Conservation (phyloP, 139 green algal genomes). For the Haematococcus lacustris region DNA sequence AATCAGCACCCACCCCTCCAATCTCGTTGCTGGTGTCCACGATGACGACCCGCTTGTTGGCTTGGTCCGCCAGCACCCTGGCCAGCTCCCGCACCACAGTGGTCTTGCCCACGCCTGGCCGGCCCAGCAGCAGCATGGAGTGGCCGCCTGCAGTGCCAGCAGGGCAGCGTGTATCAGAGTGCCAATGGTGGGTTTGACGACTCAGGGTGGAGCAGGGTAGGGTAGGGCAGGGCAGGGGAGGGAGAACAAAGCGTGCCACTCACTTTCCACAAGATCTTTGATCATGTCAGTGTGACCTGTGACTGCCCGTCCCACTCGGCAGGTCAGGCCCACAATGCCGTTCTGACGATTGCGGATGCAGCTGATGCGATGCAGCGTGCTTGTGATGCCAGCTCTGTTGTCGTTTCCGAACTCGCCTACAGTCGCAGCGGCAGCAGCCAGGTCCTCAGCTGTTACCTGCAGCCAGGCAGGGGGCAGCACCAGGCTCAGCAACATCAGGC, state of each 20-base stretch:
- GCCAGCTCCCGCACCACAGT: constrained; percentile 89
- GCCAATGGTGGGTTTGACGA: too few relatives aligned
- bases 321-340: constrained; percentile 86
- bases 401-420: constrained; percentile 75
- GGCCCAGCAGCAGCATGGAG: constrained; percentile 78
- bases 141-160: neutral
- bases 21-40: constrained; percentile 96
- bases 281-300: constrained; percentile 93
- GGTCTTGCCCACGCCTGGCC: constrained; percentile 91
- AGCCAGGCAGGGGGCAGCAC: too few relatives aligned
- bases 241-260: constrained; percentile 3
- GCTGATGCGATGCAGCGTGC: constrained; percentile 88
- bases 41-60: constrained; percentile 70
- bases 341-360: constrained; percentile 81
- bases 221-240: too few relatives aligned
- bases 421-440: constrained; percentile 38
- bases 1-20: constrained; percentile 40
- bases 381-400: constrained; percentile 82
- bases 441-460: constrained; percentile 51
- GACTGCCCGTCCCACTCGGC: constrained; percentile 86
- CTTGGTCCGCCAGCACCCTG: constrained; percentile 73
- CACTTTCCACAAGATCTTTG: constrained; percentile 73
- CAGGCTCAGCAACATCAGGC: too few relatives aligned
- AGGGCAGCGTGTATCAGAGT: too few relatives aligned
- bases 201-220: too few relatives aligned